Percentiles rank a stretch among this genome's conserved stretches.
Conservation (phyloP, 2,329 filamentous ascomycete species). For the Anisogramma anomala region DNA sequence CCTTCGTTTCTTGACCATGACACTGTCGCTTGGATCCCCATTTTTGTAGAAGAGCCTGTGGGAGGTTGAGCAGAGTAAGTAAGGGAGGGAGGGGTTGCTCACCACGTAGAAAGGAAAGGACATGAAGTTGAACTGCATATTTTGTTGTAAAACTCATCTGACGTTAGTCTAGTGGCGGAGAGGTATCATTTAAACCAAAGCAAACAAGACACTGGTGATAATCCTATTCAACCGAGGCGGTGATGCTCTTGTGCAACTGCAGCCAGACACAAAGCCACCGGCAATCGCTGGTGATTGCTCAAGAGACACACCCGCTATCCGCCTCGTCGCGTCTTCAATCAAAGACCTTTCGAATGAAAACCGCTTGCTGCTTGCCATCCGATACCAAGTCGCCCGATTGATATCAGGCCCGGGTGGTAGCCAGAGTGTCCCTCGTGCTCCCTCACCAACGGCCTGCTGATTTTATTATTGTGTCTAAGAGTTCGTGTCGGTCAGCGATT, state of each 20-base stretch:
- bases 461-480: too few relatives aligned
- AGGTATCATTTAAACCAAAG: too few relatives aligned
- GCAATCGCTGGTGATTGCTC: conserved; percentile 6
- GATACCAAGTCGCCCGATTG: conserved; percentile 2
- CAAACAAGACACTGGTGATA: background rate
- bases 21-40: too few relatives aligned
- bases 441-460: conserved; percentile 6
- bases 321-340: conserved; percentile 3
- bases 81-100: too few relatives aligned
- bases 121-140: too few relatives aligned
- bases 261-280: background rate
- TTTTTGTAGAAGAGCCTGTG: too few relatives aligned
- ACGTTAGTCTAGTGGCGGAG: too few relatives aligned
- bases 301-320: background rate
- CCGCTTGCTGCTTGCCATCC: conserved; percentile 2
- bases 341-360: background rate
- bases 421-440: background rate
- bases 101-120: too few relatives aligned
- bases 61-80: too few relatives aligned
- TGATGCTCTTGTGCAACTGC: background rate
- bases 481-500: too few relatives aligned
- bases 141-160: too few relatives aligned
- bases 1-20: too few relatives aligned
- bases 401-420: background rate
- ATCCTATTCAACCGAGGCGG: background rate